These are phyloP conservation scores for Quillaja saponaria DNA, from an alignment of 306 rosid species.

Conservation along the genomic window DNA sequence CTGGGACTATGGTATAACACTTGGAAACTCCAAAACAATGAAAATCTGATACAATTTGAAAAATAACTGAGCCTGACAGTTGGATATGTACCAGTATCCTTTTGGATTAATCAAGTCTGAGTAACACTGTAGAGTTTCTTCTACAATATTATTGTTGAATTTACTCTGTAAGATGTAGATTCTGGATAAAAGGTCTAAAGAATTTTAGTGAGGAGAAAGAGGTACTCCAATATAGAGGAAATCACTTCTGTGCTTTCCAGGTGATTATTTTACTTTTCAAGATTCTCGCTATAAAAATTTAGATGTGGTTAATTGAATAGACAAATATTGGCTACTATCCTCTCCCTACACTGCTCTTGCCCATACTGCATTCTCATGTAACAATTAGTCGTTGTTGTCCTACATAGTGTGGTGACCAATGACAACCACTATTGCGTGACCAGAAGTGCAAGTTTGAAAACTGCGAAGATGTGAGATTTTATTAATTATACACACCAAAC, in stretches of 20 bases:
- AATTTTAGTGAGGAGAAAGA: background rate
- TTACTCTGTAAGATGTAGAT: slow-evolving; percentile 1
- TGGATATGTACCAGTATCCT: too few species aligned
- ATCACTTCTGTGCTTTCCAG: too few species aligned
- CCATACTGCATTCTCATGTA: too few species aligned
- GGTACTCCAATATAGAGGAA: slow-evolving; percentile 1
- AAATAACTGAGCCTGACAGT: too few species aligned
- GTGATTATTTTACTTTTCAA: too few species aligned
- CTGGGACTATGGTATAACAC: too few species aligned
- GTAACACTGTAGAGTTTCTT: too few species aligned
- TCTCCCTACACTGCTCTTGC: background rate
- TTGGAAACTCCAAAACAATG: too few species aligned
- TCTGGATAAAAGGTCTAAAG: slow-evolving; percentile 11
- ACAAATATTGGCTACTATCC: slow-evolving; percentile 3
- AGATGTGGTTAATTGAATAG: slow-evolving; percentile 17
- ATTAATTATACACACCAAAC: too few species aligned
- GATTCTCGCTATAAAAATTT: slow-evolving; percentile 6
- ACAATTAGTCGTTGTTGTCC: background rate
- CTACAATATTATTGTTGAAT: slow-evolving; percentile 20
- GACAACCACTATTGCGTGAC: slow-evolving; percentile 18
- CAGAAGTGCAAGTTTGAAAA: slow-evolving; percentile 11
- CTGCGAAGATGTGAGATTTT: background rate
- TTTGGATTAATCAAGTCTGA: too few species aligned
- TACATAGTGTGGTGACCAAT: too few species aligned
- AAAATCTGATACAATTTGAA: too few species aligned